A percentile compares a stretch with the other conserved stretches of the same genome.
Conservation (phyloP, 208 protist genomes). For the Endotrypanum monterogeii region DNA sequence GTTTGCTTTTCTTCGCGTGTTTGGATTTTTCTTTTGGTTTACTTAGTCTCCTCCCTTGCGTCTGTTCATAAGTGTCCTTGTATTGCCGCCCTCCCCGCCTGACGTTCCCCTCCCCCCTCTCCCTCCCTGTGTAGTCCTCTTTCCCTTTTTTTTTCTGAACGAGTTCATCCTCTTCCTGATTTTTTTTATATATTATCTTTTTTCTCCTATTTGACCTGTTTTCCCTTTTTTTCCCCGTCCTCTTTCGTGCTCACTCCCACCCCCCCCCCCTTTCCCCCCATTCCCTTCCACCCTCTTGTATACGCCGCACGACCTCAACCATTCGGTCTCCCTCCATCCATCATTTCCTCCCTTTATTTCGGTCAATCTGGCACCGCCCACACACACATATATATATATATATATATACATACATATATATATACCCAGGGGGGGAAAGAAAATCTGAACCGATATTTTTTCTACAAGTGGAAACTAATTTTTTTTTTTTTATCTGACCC, state of each 20-base stretch:
- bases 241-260: background rate
- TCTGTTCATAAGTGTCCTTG: background rate
- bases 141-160: background rate
- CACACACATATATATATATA: too few species aligned
- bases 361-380: background rate
- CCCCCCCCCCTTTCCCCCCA: background rate
- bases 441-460: too few species aligned
- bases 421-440: background rate
- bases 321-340: background rate
- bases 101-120: background rate
- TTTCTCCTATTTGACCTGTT: slow-evolving; percentile 19
- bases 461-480: too few species aligned
- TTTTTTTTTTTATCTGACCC: too few species aligned
- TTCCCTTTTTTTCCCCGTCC: background rate
- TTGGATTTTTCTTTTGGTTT: slow-evolving; percentile 7
- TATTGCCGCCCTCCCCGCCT: background rate
- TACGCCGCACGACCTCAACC: background rate
- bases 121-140: too few species aligned
- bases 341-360: background rate
- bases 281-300: background rate
- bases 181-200: slow-evolving; percentile 11
- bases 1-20: background rate
- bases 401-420: background rate
- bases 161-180: background rate
- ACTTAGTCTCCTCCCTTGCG: slow-evolving; percentile 10